Evolutionary conservation across 2,329 filamentous ascomycete species (phyloP).

Genomic region (Madurella fahalii): DNA sequence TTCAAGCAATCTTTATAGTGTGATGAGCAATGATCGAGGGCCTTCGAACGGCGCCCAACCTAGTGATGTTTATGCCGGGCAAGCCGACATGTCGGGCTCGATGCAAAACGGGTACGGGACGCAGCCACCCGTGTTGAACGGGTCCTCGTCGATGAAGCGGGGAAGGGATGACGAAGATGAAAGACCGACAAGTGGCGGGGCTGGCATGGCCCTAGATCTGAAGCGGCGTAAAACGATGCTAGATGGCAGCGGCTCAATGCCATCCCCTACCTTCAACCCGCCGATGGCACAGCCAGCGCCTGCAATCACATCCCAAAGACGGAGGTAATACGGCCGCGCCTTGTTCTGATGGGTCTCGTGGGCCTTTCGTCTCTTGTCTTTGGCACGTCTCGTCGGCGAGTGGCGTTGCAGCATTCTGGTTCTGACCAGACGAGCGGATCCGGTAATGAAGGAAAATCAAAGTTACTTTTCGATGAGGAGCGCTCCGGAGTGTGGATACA

Average conservation of each 20-base stretch:
- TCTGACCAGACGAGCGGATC: neutral
- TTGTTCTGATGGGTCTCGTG: neutral
- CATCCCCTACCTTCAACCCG: conserved; percentile 31
- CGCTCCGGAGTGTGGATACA: neutral
- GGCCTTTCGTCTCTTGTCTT: no score
- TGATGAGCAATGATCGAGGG: conserved; percentile 76
- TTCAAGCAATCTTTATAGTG: conserved; percentile 81
- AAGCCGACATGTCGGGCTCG: conserved; percentile 53
- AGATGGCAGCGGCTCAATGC: conserved; percentile 27
- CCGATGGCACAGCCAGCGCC: conserved; percentile 27
- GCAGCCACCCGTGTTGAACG: conserved; percentile 63
- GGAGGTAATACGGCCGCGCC: conserved; percentile 19
- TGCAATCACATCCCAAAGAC: conserved; percentile 28
- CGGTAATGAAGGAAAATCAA: neutral
- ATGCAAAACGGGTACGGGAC: conserved; percentile 61
- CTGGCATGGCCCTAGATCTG: conserved; percentile 26
- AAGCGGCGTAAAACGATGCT: conserved; percentile 36
- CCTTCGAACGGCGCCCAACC: conserved; percentile 61
- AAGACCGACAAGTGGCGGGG: conserved; percentile 29
- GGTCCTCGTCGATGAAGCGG: conserved; percentile 45
- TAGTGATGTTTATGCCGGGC: conserved; percentile 67
- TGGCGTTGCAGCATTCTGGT: no score
- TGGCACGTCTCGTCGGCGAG: no score
- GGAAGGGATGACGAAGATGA: conserved; percentile 44
- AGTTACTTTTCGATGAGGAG: neutral